Conservation (phyloP, 1,284 basidiomycete species). For the Ganoderma meredithae region DNA sequence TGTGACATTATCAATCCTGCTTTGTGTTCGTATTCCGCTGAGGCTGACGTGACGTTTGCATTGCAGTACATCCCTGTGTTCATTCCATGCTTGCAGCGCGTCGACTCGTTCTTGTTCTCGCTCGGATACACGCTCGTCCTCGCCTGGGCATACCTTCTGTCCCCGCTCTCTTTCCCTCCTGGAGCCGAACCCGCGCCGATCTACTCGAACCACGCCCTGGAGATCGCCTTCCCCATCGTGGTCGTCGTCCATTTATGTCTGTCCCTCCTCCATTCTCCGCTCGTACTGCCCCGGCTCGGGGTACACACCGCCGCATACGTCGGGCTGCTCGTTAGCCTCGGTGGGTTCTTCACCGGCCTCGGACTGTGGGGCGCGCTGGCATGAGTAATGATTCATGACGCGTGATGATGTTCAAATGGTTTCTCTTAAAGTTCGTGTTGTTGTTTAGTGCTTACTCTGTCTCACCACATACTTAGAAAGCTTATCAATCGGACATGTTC, state of each 20-base stretch:
- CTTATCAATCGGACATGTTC: neutral
- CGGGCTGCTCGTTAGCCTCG: constrained; percentile 65
- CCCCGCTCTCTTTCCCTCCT: constrained; percentile 41
- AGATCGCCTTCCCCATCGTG: constrained; percentile 56
- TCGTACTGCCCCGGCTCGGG: constrained; percentile 69
- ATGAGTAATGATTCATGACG: constrained; percentile 36
- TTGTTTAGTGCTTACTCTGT: neutral
- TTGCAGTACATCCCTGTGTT: constrained; percentile 76
- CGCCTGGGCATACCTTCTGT: constrained; percentile 65
- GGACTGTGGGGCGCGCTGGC: constrained; percentile 70
- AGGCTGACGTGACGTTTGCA: constrained; percentile 37
- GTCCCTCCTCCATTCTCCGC: constrained; percentile 64
- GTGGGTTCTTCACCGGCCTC: constrained; percentile 71
- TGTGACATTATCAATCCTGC: neutral
- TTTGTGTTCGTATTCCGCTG: neutral
- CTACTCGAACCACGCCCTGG: constrained; percentile 45
- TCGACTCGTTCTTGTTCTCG: constrained; percentile 74
- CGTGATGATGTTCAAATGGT: neutral
- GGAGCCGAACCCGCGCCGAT: constrained; percentile 26
- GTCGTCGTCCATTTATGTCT: constrained; percentile 58
- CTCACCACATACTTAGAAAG: neutral
- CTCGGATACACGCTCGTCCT: constrained; percentile 71
- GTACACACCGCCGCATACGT: constrained; percentile 76
- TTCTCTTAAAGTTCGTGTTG: neutral
- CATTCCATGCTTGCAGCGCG: constrained; percentile 73